These are phyloP conservation scores for Nelumbo lutea DNA, from an alignment of 164 flowering plant species.

Conservation along the genomic window DNA sequence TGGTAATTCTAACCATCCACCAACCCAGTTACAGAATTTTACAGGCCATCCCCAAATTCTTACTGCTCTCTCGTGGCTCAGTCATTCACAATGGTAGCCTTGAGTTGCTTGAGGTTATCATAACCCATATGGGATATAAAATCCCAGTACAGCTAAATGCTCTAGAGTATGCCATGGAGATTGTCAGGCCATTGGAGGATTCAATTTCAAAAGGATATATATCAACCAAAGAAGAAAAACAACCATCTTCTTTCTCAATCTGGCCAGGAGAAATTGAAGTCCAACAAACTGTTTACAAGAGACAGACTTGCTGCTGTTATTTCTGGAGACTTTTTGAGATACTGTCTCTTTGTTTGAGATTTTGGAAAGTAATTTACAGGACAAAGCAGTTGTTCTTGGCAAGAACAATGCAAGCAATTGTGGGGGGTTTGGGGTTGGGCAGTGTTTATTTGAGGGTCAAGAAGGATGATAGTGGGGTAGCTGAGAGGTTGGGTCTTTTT, in stretches of 20 bases:
- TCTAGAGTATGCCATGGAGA: conserved; percentile 84
- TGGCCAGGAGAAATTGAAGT: conserved; percentile 23
- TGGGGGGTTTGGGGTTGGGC: conserved; percentile 81
- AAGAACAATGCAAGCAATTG: conserved; percentile 84
- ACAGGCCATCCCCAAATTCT: conserved; percentile 48
- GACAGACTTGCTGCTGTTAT: not conserved
- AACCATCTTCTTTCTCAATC: conserved; percentile 15
- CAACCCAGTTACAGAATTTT: conserved; percentile 87
- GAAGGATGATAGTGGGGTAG: conserved; percentile 60
- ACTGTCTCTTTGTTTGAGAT: conserved; percentile 50
- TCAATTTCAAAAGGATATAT: conserved; percentile 9
- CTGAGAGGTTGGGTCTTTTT: conserved; percentile 77
- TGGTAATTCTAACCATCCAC: conserved; percentile 71
- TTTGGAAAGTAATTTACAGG: conserved; percentile 79
- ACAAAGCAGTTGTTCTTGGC: conserved; percentile 86
- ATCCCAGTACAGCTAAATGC: conserved; percentile 71
- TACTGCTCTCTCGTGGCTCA: conserved; percentile 70
- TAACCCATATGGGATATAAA: conserved; percentile 40
- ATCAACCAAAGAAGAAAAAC: conserved; percentile 4
- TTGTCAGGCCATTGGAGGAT: conserved; percentile 40
- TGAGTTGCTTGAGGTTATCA: conserved; percentile 54
- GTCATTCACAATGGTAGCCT: conserved; percentile 70
- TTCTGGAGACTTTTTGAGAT: conserved; percentile 41
- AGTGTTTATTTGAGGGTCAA: conserved; percentile 64
- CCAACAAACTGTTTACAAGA: not conserved